A percentile compares a stretch with the other conserved stretches of the same genome.
Conservation (phyloP, 169 alveolate genomes). For the Theileria parva region DNA sequence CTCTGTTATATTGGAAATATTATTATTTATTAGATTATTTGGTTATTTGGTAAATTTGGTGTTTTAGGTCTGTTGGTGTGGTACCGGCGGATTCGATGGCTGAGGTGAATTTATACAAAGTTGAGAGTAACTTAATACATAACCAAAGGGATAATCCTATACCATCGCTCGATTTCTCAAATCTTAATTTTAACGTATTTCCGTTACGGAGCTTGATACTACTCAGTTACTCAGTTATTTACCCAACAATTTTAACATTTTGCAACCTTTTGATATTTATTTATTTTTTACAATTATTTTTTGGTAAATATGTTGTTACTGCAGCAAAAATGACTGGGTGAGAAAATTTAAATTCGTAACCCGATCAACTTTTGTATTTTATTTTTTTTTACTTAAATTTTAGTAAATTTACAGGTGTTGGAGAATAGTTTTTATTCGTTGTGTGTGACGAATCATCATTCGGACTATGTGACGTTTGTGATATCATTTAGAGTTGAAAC, state of each 20-base stretch:
- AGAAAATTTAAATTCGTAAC: too few relatives aligned
- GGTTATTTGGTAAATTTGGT: neutral
- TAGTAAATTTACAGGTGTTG: conserved; percentile 16
- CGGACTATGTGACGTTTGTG: conserved; percentile 15
- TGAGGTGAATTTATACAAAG: conserved; percentile 5
- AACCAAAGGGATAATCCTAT: conserved; percentile 2
- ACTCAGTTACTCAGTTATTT: too few relatives aligned
- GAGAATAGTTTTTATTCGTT: conserved; percentile 55
- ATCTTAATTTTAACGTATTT: conserved; percentile 17
- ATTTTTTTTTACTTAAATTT: neutral
- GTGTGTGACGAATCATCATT: conserved; percentile 36
- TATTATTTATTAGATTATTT: too few relatives aligned
- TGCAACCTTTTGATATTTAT: too few relatives aligned
- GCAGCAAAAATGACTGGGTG: too few relatives aligned
- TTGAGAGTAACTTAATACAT: neutral
- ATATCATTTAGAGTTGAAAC: conserved; percentile 53
- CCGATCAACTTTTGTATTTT: too few relatives aligned
- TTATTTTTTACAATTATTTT: too few relatives aligned
- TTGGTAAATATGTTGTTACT: too few relatives aligned
- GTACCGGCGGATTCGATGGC: conserved; percentile 27
- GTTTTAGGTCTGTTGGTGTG: conserved; percentile 16
- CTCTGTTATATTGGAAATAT: too few relatives aligned
- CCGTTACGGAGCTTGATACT: too few relatives aligned
- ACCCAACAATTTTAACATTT: too few relatives aligned
- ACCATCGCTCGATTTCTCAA: conserved; percentile 2